A percentile compares a stretch with the other conserved stretches of the same genome.
Conservation (phyloP, 306 rosid species). For the Lotus japonicus region DNA sequence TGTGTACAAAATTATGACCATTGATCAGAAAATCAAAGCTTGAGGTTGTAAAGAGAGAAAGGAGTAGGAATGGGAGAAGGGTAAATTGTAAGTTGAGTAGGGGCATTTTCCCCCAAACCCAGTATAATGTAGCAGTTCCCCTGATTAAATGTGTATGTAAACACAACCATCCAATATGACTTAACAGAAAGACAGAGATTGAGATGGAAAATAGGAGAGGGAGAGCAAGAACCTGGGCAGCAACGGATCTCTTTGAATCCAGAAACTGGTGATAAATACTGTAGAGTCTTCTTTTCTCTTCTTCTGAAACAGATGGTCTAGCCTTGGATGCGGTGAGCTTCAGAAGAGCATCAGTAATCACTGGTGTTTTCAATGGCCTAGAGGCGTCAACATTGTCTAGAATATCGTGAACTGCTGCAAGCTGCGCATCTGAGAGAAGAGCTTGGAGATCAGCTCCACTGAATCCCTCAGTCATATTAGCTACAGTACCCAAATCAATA, state of each 20-base stretch:
- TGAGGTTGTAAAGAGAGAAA: no score
- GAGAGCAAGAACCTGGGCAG: conserved; percentile 62
- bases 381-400: conserved; percentile 35
- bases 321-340: conserved; percentile 59
- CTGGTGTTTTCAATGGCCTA: conserved; percentile 44
- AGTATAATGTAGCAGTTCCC: background rate
- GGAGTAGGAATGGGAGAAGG: no score
- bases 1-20: no score
- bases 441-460: conserved; percentile 99
- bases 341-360: conserved; percentile 62
- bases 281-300: conserved; percentile 74
- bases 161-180: background rate
- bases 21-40: no score
- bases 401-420: conserved; percentile 89
- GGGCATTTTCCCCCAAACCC: background rate
- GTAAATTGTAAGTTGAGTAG: background rate
- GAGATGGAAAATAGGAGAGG: background rate
- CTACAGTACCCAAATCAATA: conserved; percentile 67
- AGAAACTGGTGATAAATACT: conserved; percentile 67
- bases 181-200: background rate
- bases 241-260: conserved; percentile 73
- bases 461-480: conserved; percentile 79
- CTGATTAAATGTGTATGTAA: background rate
- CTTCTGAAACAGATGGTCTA: conserved; percentile 81
- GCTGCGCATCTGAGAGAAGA: conserved; percentile 91